Evolutionary conservation across 495 filamentous ascomycete genomes (phyloP).

Genomic region (Hypoxylon subgilvum): DNA sequence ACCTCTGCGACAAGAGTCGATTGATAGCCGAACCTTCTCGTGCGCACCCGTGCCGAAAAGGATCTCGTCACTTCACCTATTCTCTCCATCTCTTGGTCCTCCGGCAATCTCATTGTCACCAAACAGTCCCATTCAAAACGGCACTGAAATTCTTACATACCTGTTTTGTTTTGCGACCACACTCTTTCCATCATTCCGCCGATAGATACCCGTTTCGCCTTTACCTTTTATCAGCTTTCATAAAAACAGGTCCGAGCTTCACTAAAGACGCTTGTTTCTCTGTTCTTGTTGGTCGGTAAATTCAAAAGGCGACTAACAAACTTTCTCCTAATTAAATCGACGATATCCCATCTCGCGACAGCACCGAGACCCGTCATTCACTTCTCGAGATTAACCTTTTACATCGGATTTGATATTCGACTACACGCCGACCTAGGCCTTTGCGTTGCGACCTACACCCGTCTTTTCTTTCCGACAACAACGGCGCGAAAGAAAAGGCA

Average conservation of each 20-base stretch:
- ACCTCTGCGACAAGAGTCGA: constrained; percentile 21
- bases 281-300: constrained; percentile 26
- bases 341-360: constrained; percentile 14
- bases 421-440: constrained; percentile 11
- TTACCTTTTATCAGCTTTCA: constrained; percentile 21
- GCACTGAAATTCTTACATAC: background rate
- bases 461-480: constrained; percentile 24
- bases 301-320: constrained; percentile 26
- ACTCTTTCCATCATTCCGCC: constrained; percentile 33
- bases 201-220: constrained; percentile 34
- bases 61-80: constrained; percentile 12
- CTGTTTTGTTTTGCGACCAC: constrained; percentile 23
- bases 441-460: constrained; percentile 28
- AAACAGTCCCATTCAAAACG: background rate
- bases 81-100: constrained; percentile 6
- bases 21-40: constrained; percentile 26
- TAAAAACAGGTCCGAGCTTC: constrained; percentile 29
- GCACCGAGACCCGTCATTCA: constrained; percentile 30
- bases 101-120: background rate
- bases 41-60: constrained; percentile 29
- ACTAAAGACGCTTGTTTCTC: constrained; percentile 27
- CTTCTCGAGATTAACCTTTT: constrained; percentile 28
- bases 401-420: constrained; percentile 57
- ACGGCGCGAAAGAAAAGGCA: constrained; percentile 25
- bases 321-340: constrained; percentile 41